Evolutionary conservation across 768 basidiomycete genomes (phyloP).

Genomic region (Lentinula sp.): DNA sequence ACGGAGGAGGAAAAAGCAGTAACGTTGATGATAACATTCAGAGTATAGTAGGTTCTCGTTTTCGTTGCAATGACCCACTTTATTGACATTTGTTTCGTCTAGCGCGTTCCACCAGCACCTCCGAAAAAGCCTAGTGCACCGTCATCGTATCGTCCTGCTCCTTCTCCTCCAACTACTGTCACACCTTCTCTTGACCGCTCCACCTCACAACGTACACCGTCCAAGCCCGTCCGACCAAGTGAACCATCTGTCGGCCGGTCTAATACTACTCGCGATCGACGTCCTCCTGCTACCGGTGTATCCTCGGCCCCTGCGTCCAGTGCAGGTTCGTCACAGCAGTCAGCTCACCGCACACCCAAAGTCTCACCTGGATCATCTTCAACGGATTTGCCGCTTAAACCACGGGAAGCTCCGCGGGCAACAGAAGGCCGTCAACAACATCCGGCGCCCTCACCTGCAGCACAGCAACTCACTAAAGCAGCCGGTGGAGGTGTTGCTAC

Average conservation of each 20-base stretch:
- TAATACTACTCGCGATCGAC: conserved; percentile 55
- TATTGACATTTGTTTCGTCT: conserved; percentile 8
- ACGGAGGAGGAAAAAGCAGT: conserved; percentile 19
- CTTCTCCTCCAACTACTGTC: conserved; percentile 60
- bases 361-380: conserved; percentile 54
- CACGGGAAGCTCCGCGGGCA: conserved; percentile 21
- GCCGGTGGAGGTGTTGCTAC: conserved; percentile 64
- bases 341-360: conserved; percentile 31
- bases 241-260: conserved; percentile 51
- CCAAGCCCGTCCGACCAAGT: conserved; percentile 39
- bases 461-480: conserved; percentile 59
- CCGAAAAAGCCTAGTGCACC: conserved; percentile 39
- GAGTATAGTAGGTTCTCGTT: conserved; percentile 43
- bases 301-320: conserved; percentile 19
- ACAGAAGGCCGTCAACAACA: conserved; percentile 22
- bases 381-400: conserved; percentile 51
- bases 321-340: conserved; percentile 22
- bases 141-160: conserved; percentile 67
- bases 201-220: conserved; percentile 74
- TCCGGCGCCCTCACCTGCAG: conserved; percentile 58
- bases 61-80: conserved; percentile 13
- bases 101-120: conserved; percentile 47
- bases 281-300: conserved; percentile 36
- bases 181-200: conserved; percentile 80
- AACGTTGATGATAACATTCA: conserved; percentile 45